Evolutionary conservation across 2,329 filamentous ascomycete species (phyloP).

Genomic region (Fusarium ambrosium): DNA sequence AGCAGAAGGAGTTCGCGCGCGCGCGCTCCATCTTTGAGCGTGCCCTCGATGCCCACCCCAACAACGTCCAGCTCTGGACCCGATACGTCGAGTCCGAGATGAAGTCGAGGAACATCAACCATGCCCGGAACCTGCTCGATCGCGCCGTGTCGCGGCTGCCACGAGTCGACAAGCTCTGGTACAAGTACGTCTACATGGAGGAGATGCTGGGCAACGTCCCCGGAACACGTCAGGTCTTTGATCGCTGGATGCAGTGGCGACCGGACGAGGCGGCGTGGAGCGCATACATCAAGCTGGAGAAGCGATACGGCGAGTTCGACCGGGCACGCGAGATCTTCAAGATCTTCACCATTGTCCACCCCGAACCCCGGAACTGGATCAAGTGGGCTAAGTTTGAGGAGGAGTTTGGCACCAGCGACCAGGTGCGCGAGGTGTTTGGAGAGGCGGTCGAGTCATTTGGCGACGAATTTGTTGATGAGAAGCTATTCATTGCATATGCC

Average conservation of each 20-base stretch:
- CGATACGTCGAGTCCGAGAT: slow-evolving; percentile 97
- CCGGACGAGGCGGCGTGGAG: slow-evolving; percentile 96
- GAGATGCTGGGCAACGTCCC: slow-evolving; percentile 96
- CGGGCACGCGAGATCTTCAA: slow-evolving; percentile 91
- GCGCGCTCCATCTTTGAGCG: slow-evolving; percentile 95
- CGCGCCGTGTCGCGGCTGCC: slow-evolving; percentile 94
- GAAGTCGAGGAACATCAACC: slow-evolving; percentile 93
- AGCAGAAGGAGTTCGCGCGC: slow-evolving; percentile 96
- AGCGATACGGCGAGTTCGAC: slow-evolving; percentile 92
- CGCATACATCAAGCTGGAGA: slow-evolving; percentile 97
- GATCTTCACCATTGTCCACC: slow-evolving; percentile 91
- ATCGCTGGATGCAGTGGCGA: slow-evolving; percentile 99
- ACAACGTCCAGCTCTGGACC: slow-evolving; percentile 89
- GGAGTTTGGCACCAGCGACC: slow-evolving; percentile 90
- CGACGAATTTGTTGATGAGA: slow-evolving; percentile 96
- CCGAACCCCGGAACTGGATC: slow-evolving; percentile 97
- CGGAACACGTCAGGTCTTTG: slow-evolving; percentile 93
- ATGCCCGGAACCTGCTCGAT: slow-evolving; percentile 94
- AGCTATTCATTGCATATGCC: slow-evolving; percentile 95
- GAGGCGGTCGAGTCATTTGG: slow-evolving; percentile 89
- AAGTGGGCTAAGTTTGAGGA: slow-evolving; percentile 99
- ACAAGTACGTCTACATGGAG: slow-evolving; percentile 99
- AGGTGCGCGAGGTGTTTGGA: slow-evolving; percentile 93
- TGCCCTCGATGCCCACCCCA: slow-evolving; percentile 91
- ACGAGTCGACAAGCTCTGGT: slow-evolving; percentile 96